Evolutionary conservation across 2,329 filamentous ascomycete genomes (phyloP), one percentile per base, ranked within the genome.

Genomic region (Didymella pinodella): DNA sequence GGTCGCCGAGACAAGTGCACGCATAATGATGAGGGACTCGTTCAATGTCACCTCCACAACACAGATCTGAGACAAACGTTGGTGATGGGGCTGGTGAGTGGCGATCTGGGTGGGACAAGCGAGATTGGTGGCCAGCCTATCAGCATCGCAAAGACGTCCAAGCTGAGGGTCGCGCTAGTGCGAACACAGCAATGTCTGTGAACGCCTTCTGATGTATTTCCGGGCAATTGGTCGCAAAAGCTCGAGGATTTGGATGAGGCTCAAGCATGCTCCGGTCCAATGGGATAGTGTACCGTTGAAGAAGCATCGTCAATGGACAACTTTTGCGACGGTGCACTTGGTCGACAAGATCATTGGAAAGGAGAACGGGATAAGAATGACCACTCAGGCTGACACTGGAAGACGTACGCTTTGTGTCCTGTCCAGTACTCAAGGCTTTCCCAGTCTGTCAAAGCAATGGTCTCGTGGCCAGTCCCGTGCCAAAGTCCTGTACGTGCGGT

Each of bases 41-140:
- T 48, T 28, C 36, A 26, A 52, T 25, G 48, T 48, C 48, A 38
- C 54, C 43, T 57, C 43, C 25, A 22, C 43, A 38, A 52, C 34
- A 14, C 43, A 16, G n/a, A 47, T 36, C 48, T 48, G 54, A 52
- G 48, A 57, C 54, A 44, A 16, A 48, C 43, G 48, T 26, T 52
- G 34, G 47, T 52, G 48, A 38, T 48, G 54, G 29, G 34, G 20
- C 7, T 45, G 41, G 22, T 34, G 48, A 38, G 43, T 51, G 54
- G 48, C 22, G 48, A 57, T 48, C 43, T 48, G 48, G 43, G 48
- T 48, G 29, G 48, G 4, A 48, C 48, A 48, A 52, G 48, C 54
- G 48, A 57, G 48, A 57, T 57, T 57, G 48, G 43, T 22, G 31
- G 54, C 43, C 34, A 34, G 25, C 54, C 48, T 47, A 49, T 57